phyloP scores from a whole-genome alignment of 2,329 filamentous ascomycete genomes.

The Calycina herbarum region DNA sequence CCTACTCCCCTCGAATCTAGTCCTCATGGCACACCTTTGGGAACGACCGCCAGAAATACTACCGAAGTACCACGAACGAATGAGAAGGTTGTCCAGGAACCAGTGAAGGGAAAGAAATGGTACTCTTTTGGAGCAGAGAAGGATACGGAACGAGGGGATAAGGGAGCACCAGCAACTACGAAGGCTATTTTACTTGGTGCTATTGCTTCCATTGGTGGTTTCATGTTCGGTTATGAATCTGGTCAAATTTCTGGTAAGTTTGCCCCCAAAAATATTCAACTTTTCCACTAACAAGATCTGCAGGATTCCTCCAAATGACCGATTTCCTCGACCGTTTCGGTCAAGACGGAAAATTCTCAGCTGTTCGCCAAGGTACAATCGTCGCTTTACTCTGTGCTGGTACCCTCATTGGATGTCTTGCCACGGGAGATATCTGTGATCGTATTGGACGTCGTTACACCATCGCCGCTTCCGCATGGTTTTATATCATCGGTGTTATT shows the following conservation, averaged over 20 bases:
- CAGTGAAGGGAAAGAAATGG: neutral
- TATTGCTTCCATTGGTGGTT: slow-evolving; percentile 55
- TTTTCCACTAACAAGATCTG: slow-evolving; percentile 40
- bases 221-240: slow-evolving; percentile 52
- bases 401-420: slow-evolving; percentile 57
- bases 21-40: slow-evolving; percentile 6
- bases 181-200: slow-evolving; percentile 50
- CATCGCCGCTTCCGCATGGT: slow-evolving; percentile 62
- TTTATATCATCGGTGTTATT: slow-evolving; percentile 63
- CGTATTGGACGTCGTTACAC: slow-evolving; percentile 59
- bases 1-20: neutral
- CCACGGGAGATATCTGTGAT: slow-evolving; percentile 62
- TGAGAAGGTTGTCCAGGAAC: neutral
- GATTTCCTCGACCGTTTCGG: slow-evolving; percentile 59
- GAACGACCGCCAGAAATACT: slow-evolving; percentile 4
- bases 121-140: neutral
- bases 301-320: slow-evolving; percentile 60
- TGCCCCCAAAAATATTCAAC: neutral
- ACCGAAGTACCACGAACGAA: slow-evolving; percentile 1
- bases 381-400: slow-evolving; percentile 63
- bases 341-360: slow-evolving; percentile 49
- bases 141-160: slow-evolving; percentile 3
- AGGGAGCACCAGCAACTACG: slow-evolving; percentile 35
- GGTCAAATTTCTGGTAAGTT: slow-evolving; percentile 49
- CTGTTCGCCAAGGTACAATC: slow-evolving; percentile 62